A percentile compares a stretch with the other conserved stretches of the same genome.
Conservation (phyloP, 1,284 basidiomycete species). For the Irpex sp. region DNA sequence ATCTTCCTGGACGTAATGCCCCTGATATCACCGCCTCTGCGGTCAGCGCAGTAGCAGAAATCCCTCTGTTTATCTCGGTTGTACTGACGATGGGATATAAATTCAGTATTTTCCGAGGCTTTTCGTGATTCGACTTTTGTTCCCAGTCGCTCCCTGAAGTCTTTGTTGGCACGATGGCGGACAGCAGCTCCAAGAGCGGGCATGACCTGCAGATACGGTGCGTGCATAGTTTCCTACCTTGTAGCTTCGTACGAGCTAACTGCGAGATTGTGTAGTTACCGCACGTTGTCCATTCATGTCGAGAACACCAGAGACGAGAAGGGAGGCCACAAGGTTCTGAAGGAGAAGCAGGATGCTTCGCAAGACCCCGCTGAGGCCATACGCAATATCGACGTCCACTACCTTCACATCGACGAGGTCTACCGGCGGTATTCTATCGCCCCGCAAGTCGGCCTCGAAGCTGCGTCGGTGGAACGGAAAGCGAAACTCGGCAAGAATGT, state of each 20-base stretch:
- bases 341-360: constrained; percentile 12
- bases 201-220: constrained; percentile 19
- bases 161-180: neutral
- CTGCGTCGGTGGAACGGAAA: constrained; percentile 35
- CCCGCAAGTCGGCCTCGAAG: constrained; percentile 42
- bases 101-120: neutral
- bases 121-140: neutral
- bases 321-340: constrained; percentile 5
- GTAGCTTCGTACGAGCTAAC: neutral
- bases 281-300: constrained; percentile 40
- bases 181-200: constrained; percentile 1
- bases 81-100: neutral
- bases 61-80: neutral
- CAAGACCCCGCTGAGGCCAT: constrained; percentile 35
- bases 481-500: constrained; percentile 44
- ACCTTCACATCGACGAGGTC: constrained; percentile 36
- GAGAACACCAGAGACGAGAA: constrained; percentile 24
- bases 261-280: constrained; percentile 28
- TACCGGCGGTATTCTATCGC: constrained; percentile 41
- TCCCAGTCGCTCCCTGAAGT: neutral
- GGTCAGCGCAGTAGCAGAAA: neutral
- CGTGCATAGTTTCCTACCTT: neutral
- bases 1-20: no score
- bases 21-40: neutral
- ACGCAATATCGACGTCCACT: constrained; percentile 46